Percentiles rank a stretch among this genome's conserved stretches.
Evolutionary conservation across 768 basidiomycete species (phyloP).

Genomic region (Exsudoporus frostii): DNA sequence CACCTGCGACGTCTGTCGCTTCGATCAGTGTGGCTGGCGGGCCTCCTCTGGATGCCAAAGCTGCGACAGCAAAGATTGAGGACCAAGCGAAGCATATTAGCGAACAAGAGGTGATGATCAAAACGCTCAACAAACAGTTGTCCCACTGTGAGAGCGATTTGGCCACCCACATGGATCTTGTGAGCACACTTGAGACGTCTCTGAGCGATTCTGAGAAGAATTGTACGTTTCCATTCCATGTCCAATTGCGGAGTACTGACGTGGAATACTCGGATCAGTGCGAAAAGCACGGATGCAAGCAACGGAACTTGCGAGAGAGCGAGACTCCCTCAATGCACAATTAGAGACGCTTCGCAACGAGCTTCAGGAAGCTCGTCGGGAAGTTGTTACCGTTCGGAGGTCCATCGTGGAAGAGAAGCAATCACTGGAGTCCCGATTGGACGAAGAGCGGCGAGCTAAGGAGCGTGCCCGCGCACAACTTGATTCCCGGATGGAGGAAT

Average conservation of each 20-base stretch:
- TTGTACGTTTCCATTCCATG: slow-evolving; percentile 48
- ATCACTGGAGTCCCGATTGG: slow-evolving; percentile 74
- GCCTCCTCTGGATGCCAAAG: slow-evolving; percentile 52
- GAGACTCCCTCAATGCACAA: slow-evolving; percentile 68
- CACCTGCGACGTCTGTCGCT: slow-evolving; percentile 59
- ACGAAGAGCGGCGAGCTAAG: slow-evolving; percentile 86
- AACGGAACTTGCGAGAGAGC: slow-evolving; percentile 82
- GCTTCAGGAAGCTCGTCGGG: slow-evolving; percentile 73
- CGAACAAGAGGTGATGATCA: slow-evolving; percentile 89
- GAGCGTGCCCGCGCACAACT: slow-evolving; percentile 86
- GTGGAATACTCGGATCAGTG: slow-evolving; percentile 42
- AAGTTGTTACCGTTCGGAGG: slow-evolving; percentile 70
- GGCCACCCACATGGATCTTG: slow-evolving; percentile 89
- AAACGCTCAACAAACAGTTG: slow-evolving; percentile 89
- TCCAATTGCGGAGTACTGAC: slow-evolving; percentile 3
- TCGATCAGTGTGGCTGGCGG: slow-evolving; percentile 38
- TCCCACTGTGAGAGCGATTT: slow-evolving; percentile 91
- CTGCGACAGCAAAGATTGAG: slow-evolving; percentile 52
- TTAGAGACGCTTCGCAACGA: slow-evolving; percentile 67
- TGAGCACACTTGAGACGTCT: slow-evolving; percentile 78
- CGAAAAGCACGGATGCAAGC: slow-evolving; percentile 94
- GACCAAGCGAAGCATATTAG: slow-evolving; percentile 73
- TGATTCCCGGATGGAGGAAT: slow-evolving; percentile 84
- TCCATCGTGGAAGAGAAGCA: slow-evolving; percentile 89
- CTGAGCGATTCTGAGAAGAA: slow-evolving; percentile 93